Conservation (phyloP, 441 rosid genomes). For the Gossypium schwendimanii region DNA sequence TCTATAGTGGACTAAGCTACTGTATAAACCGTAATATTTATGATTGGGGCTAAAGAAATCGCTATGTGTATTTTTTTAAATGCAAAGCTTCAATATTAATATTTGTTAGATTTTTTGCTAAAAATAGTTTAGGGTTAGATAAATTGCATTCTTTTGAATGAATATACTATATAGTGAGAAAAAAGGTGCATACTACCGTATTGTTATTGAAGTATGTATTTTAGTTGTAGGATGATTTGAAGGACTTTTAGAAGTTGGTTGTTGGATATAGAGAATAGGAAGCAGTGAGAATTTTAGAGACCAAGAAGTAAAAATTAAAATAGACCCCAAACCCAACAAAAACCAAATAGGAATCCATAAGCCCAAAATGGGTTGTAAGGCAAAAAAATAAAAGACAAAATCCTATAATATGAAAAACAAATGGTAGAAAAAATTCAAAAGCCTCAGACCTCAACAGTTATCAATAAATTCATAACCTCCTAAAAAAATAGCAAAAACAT, state of each 20-base stretch:
- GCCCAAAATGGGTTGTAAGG: no score
- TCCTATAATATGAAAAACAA: no score
- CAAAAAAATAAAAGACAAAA: no score
- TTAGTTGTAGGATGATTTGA: constrained; percentile 41
- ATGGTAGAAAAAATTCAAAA: no score
- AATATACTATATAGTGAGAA: background rate
- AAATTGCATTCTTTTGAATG: background rate
- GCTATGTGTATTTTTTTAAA: background rate
- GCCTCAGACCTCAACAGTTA: no score
- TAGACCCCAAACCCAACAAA: no score
- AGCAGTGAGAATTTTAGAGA: constrained; percentile 34
- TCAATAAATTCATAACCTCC: no score
- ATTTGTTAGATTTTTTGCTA: background rate
- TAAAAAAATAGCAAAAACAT: no score
- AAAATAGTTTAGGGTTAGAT: background rate
- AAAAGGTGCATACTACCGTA: constrained; percentile 8
- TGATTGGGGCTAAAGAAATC: background rate
- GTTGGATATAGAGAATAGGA: constrained; percentile 44
- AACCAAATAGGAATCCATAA: no score
- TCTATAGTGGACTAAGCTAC: no score
- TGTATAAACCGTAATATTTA: no score
- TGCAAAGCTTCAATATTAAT: background rate
- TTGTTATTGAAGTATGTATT: constrained; percentile 20
- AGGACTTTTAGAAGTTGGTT: constrained; percentile 7
- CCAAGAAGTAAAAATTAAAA: no score